A percentile compares a stretch with the other conserved stretches of the same genome.
These are phyloP conservation scores for Heterobasidion occidentale DNA, from an alignment of 1,284 basidiomycete species.

Conservation along the genomic window DNA sequence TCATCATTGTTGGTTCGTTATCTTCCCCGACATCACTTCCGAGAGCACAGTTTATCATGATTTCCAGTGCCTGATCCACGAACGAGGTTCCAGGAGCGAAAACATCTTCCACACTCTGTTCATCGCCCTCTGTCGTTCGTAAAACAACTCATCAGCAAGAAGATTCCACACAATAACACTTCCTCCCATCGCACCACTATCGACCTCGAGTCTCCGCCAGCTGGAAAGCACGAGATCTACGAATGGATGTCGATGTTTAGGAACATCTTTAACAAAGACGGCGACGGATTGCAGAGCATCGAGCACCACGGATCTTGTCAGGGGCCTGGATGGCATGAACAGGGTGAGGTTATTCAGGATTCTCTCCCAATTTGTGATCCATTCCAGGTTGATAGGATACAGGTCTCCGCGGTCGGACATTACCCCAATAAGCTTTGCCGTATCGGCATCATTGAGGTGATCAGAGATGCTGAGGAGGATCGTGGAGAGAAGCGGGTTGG, in stretches of 20 bases:
- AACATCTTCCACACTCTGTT: slow-evolving; percentile 28
- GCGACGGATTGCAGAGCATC: slow-evolving; percentile 48
- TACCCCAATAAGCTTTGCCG: slow-evolving; percentile 45
- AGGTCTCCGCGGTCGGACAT: slow-evolving; percentile 61
- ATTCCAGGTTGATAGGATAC: slow-evolving; percentile 59
- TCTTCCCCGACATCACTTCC: background rate
- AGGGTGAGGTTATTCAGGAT: slow-evolving; percentile 46
- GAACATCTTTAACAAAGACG: slow-evolving; percentile 60
- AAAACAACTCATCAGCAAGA: slow-evolving; percentile 55
- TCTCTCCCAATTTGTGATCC: slow-evolving; percentile 57
- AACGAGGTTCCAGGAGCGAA: slow-evolving; percentile 17
- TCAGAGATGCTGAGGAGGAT: slow-evolving; percentile 55
- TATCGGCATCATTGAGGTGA: slow-evolving; percentile 56
- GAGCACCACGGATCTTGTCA: slow-evolving; percentile 51
- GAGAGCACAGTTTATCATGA: background rate
- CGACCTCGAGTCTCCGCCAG: slow-evolving; percentile 33
- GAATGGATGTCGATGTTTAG: slow-evolving; percentile 51
- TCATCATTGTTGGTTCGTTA: too few species aligned
- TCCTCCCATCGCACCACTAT: slow-evolving; percentile 26
- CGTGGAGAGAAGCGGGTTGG: slow-evolving; percentile 52
- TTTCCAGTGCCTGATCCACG: slow-evolving; percentile 7
- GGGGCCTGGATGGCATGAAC: slow-evolving; percentile 34
- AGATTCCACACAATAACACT: slow-evolving; percentile 52
- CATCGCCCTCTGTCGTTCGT: slow-evolving; percentile 22
- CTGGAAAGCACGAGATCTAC: slow-evolving; percentile 50